These are phyloP conservation scores for Neofusicoccum sp. DNA, from an alignment of 2,329 filamentous ascomycete genomes.

Conservation along the genomic window DNA sequence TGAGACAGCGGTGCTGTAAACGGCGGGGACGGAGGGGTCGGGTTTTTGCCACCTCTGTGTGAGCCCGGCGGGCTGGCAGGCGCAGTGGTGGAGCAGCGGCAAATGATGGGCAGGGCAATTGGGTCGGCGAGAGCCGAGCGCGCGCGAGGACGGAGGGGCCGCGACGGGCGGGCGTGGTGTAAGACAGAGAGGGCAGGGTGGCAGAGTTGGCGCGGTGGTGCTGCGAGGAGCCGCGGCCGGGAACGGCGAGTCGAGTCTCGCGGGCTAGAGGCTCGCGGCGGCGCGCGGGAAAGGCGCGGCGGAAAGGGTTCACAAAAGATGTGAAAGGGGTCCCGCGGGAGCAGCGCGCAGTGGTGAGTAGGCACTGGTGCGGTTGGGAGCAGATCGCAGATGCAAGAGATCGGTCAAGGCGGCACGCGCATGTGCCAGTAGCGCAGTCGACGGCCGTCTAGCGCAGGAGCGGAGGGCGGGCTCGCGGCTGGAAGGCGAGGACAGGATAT, in stretches of 20 bases:
- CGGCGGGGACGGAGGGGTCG: background rate
- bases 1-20: background rate
- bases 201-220: slow-evolving; percentile 6
- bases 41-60: slow-evolving; percentile 11
- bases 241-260: slow-evolving; percentile 14
- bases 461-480: background rate
- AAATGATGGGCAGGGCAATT: background rate
- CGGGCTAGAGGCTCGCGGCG: background rate
- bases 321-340: background rate
- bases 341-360: background rate
- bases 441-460: slow-evolving; percentile 9
- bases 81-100: background rate
- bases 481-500: background rate
- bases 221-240: slow-evolving; percentile 16
- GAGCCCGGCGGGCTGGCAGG: background rate
- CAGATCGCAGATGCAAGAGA: slow-evolving; percentile 14
- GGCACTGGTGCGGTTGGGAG: background rate
- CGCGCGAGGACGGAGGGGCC: background rate
- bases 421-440: slow-evolving; percentile 10
- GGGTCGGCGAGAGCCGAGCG: background rate
- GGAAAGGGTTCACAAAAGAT: background rate
- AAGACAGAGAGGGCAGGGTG: slow-evolving; percentile 1
- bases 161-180: background rate
- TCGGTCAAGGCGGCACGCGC: slow-evolving; percentile 8
- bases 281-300: background rate